Percentiles rank a stretch among this genome's conserved stretches.
These are phyloP conservation scores for Corylus americana DNA, from an alignment of 306 rosid genomes.

Conservation along the genomic window DNA sequence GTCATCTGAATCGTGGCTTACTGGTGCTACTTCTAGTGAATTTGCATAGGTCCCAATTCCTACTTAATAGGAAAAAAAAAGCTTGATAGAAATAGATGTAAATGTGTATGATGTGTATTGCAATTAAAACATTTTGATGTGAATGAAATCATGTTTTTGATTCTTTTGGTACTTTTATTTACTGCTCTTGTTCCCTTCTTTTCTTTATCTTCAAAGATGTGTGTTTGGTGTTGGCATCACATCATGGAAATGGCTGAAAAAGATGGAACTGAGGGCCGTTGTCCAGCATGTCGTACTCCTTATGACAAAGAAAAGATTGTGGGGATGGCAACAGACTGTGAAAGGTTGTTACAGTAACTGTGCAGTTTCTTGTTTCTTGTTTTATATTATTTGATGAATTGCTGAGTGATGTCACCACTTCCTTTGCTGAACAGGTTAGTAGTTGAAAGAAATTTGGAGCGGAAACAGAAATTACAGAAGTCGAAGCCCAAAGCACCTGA, in stretches of 20 bases:
- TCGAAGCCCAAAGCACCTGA: conserved; percentile 44
- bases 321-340: conserved; percentile 56
- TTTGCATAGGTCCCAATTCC: not conserved
- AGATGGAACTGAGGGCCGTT: conserved; percentile 51
- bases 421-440: conserved; percentile 45
- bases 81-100: not conserved
- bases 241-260: conserved; percentile 60
- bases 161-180: not conserved
- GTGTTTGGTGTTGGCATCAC: conserved; percentile 65
- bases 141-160: not conserved
- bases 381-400: conserved; percentile 2
- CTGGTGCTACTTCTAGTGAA: not conserved
- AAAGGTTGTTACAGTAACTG: conserved; percentile 39
- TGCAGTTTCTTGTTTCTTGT: conserved; percentile 15
- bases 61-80: not conserved
- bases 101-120: not conserved
- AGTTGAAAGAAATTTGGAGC: conserved; percentile 48
- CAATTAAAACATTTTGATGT: not conserved
- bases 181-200: conserved; percentile 4
- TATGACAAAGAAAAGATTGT: conserved; percentile 52
- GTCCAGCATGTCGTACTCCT: conserved; percentile 54
- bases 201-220: conserved; percentile 33
- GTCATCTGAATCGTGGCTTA: not conserved
- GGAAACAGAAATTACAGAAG: conserved; percentile 46
- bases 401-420: not conserved